phyloP scores from a whole-genome alignment of 2,329 filamentous ascomycete genomes.

The Spiromastix sp. region DNA sequence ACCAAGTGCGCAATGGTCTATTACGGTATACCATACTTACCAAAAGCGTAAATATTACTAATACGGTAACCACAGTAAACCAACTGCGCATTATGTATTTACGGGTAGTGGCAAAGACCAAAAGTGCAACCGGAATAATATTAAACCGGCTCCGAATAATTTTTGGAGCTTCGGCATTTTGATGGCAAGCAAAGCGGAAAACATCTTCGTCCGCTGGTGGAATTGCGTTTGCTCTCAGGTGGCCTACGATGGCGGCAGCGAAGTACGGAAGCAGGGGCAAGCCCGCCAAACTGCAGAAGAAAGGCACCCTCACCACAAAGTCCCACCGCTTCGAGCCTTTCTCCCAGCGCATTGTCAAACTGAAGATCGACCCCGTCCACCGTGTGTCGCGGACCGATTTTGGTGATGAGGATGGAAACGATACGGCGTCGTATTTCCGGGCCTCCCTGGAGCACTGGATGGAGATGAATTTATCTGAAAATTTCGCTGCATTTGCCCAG shows the following conservation, averaged over 20 bases:
- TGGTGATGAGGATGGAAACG: constrained; percentile 64
- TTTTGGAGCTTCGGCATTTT: constrained; percentile 23
- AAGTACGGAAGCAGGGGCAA: constrained; percentile 59
- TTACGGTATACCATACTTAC: too few relatives aligned
- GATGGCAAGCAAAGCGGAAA: too few relatives aligned
- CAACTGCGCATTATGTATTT: too few relatives aligned
- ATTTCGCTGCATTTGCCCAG: constrained; percentile 66
- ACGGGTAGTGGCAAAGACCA: too few relatives aligned
- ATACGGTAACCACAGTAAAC: too few relatives aligned
- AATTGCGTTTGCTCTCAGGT: too few relatives aligned
- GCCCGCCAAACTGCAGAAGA: constrained; percentile 56
- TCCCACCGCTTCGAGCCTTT: constrained; percentile 89
- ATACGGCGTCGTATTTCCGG: constrained; percentile 77
- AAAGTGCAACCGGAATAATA: constrained; percentile 23
- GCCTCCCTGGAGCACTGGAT: constrained; percentile 77
- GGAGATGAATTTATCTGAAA: constrained; percentile 79
- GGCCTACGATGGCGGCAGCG: constrained; percentile 35
- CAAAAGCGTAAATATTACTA: too few relatives aligned
- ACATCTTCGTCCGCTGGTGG: too few relatives aligned
- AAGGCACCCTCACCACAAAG: constrained; percentile 63
- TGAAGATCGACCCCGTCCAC: constrained; percentile 89
- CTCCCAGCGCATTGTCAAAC: constrained; percentile 75
- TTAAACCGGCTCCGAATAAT: constrained; percentile 23
- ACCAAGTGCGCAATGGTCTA: too few relatives aligned
- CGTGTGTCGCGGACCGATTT: constrained; percentile 73